phyloP scores from a whole-genome alignment of 129 eudicot species.

The Dittrichia graveolens region DNA sequence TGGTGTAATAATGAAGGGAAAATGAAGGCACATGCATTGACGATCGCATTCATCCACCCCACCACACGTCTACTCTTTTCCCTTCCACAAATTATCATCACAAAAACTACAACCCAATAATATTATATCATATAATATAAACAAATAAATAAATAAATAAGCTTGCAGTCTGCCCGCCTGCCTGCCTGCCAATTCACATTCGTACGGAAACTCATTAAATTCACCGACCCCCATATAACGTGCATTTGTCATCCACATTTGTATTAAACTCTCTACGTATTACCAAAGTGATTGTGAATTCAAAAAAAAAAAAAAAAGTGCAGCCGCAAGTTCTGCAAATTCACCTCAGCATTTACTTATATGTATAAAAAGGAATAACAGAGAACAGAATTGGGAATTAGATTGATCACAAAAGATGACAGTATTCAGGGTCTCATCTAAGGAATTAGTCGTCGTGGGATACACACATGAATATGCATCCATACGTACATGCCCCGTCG shows the following conservation, averaged over 20 bases:
- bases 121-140: no score
- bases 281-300: no score
- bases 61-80: constrained; percentile 30
- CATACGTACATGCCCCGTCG: neutral
- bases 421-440: neutral
- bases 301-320: no score
- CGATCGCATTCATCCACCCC: constrained; percentile 22
- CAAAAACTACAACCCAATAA: neutral
- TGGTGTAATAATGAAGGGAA: neutral
- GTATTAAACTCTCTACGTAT: neutral
- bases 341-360: neutral
- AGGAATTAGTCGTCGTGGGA: no score
- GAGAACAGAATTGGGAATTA: neutral
- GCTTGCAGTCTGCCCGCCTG: no score
- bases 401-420: constrained; percentile 3
- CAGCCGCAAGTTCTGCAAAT: no score
- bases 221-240: constrained; percentile 18
- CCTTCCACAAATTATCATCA: neutral
- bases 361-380: neutral
- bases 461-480: no score
- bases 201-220: constrained; percentile 22
- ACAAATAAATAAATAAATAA: neutral
- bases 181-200: constrained; percentile 13
- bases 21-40: neutral
- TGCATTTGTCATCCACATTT: neutral